These are phyloP conservation scores for Helianthus tuberosus DNA, from an alignment of 129 eudicot species.

Conservation along the genomic window DNA sequence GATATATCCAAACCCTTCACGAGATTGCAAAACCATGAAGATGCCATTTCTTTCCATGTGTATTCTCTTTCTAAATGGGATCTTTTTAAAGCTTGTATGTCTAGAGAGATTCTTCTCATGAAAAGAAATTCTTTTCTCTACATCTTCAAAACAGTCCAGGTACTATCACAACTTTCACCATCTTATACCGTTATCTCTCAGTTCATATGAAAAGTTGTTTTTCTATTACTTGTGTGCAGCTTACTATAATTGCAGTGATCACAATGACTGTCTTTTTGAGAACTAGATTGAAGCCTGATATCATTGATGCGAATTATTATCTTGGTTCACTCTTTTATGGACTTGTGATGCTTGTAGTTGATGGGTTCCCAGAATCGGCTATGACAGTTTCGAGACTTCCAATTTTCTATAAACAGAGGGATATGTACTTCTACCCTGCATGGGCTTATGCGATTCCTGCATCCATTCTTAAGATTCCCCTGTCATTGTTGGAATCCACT, in stretches of 20 bases:
- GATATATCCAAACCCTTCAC: slow-evolving; percentile 7
- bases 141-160: slow-evolving; percentile 42
- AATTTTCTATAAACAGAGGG: slow-evolving; percentile 81
- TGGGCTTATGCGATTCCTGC: slow-evolving; percentile 92
- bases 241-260: slow-evolving; percentile 50
- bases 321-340: slow-evolving; percentile 70
- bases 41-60: slow-evolving; percentile 15
- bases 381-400: slow-evolving; percentile 76
- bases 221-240: slow-evolving; percentile 47
- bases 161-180: neutral
- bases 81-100: slow-evolving; percentile 15
- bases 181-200: neutral
- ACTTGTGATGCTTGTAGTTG: slow-evolving; percentile 59
- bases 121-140: slow-evolving; percentile 16
- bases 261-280: slow-evolving; percentile 74
- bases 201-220: neutral
- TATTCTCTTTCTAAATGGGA: slow-evolving; percentile 21
- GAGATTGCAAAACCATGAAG: slow-evolving; percentile 9
- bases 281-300: slow-evolving; percentile 57
- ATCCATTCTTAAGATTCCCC: slow-evolving; percentile 66
- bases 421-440: slow-evolving; percentile 84
- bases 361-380: slow-evolving; percentile 73
- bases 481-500: slow-evolving; percentile 50
- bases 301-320: slow-evolving; percentile 61
- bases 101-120: too few relatives aligned